Percentiles rank a stretch among this genome's conserved stretches.
Evolutionary conservation across 768 basidiomycete species (phyloP).

Genomic region (Lactifluus hygrophoroides): DNA sequence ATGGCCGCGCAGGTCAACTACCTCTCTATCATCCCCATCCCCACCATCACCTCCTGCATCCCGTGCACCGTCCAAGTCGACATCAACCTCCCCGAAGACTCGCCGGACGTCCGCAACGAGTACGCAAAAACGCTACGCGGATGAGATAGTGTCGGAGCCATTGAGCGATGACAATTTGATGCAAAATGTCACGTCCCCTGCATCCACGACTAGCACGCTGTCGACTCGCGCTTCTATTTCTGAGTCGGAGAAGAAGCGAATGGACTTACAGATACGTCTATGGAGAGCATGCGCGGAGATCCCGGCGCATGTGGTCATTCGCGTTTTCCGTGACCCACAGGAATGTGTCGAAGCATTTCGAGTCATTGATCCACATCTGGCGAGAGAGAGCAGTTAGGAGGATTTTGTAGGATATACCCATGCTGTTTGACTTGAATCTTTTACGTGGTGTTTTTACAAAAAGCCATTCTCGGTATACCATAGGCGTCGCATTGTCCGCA

Average conservation of each 20-base stretch:
- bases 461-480: no score
- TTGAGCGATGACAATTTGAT: not conserved
- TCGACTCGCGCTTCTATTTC: conserved; percentile 24
- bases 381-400: not conserved
- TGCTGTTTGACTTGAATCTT: not conserved
- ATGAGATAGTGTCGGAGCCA: conserved; percentile 10
- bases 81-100: not conserved
- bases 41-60: not conserved
- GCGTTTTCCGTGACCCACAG: conserved; percentile 57
- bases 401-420: not conserved
- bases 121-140: not conserved
- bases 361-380: conserved; percentile 23
- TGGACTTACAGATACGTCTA: conserved; percentile 55
- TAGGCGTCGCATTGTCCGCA: no score
- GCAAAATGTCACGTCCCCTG: not conserved
- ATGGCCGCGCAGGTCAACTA: not conserved
- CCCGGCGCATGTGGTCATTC: conserved; percentile 46
- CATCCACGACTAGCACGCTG: not conserved
- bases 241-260: conserved; percentile 47
- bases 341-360: conserved; percentile 60
- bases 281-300: conserved; percentile 52
- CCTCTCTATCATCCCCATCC: not conserved
- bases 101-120: not conserved
- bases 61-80: not conserved
- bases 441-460: not conserved